Conservation (phyloP, 192 early-diverging fungal species). For the Coemansia sp. region DNA sequence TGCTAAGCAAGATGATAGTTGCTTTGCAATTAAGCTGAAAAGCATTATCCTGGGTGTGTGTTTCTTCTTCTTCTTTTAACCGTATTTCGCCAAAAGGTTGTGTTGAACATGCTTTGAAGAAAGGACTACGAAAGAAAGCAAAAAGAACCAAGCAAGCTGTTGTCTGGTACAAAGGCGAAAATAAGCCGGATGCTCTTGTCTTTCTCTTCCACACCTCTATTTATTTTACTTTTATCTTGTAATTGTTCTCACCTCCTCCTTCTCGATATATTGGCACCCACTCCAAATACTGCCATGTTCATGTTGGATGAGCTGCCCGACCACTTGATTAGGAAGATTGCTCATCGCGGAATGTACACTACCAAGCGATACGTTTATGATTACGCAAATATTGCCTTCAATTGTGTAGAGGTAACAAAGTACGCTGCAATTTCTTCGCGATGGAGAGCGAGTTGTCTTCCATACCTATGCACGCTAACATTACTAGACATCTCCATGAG, state of each 20-base stretch:
- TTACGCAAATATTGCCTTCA: background rate
- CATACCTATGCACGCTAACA: background rate
- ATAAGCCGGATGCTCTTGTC: background rate
- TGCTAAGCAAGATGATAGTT: no score
- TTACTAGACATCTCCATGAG: background rate
- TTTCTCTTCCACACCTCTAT: background rate
- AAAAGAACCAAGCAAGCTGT: no score
- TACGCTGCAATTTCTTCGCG: background rate
- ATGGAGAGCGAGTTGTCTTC: background rate
- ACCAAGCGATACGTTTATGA: background rate
- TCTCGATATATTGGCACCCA: background rate
- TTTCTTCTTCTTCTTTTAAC: no score
- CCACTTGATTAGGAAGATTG: slow-evolving; percentile 1
- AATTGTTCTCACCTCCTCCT: background rate
- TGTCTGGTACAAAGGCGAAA: no score
- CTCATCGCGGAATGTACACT: background rate
- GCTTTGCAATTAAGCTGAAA: background rate
- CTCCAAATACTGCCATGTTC: background rate
- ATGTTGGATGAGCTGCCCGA: background rate
- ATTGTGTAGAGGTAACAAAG: background rate
- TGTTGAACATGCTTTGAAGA: background rate
- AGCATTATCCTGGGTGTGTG: background rate
- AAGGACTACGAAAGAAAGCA: background rate
- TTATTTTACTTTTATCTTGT: background rate
- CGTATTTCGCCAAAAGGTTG: no score